These are phyloP conservation scores for Nigrospora oryzae DNA, from an alignment of 2,329 filamentous ascomycete genomes.

Conservation along the genomic window DNA sequence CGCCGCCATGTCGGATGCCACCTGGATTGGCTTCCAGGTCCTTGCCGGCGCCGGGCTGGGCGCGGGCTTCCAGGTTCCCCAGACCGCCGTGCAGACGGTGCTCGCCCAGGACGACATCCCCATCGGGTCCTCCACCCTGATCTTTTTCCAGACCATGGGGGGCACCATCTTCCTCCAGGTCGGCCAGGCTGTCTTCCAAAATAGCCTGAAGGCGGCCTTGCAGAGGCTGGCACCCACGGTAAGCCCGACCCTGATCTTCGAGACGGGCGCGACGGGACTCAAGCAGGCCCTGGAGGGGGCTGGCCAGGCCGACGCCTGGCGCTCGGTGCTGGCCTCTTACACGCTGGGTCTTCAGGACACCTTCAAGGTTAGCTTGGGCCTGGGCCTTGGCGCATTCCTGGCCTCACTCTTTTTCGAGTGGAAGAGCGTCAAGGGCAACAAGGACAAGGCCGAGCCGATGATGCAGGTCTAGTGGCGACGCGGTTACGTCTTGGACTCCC, in stretches of 20 bases:
- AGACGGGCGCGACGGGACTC: not conserved
- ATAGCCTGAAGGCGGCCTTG: constrained; percentile 32
- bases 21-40: constrained; percentile 53
- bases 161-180: constrained; percentile 58
- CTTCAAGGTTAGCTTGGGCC: not conserved
- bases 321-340: not conserved
- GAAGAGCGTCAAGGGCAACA: not conserved
- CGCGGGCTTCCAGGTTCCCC: constrained; percentile 35
- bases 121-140: constrained; percentile 40
- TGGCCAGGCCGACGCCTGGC: not conserved
- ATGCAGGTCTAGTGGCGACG: too few species aligned
- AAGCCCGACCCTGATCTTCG: not conserved
- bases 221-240: not conserved
- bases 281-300: not conserved
- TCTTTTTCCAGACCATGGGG: constrained; percentile 58
- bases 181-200: constrained; percentile 59
- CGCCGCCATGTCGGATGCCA: constrained; percentile 18
- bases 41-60: constrained; percentile 47
- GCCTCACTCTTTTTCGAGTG: not conserved
- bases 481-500: too few species aligned
- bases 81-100: constrained; percentile 43
- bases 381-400: not conserved
- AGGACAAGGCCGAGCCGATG: too few species aligned
- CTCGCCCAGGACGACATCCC: constrained; percentile 39
- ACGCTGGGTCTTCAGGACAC: not conserved